These are phyloP conservation scores for Fusarium luffae DNA, from an alignment of 2,329 filamentous ascomycete genomes.

Conservation along the genomic window DNA sequence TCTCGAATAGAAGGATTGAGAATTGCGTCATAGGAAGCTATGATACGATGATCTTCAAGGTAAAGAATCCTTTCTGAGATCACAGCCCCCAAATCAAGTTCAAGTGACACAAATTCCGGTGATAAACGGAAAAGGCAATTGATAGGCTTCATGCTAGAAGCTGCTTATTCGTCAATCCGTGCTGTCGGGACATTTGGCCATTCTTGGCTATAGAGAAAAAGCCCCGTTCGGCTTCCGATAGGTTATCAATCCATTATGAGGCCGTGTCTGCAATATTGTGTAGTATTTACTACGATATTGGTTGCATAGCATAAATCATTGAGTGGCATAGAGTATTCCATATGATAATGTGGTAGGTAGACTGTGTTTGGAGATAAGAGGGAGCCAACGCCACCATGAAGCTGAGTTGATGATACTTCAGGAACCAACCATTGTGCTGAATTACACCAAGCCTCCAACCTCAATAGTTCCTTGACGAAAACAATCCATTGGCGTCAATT, in stretches of 20 bases:
- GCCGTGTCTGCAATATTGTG: background rate
- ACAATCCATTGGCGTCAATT: background rate
- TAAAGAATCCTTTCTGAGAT: background rate
- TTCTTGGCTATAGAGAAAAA: background rate
- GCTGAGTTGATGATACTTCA: background rate
- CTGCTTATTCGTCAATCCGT: background rate
- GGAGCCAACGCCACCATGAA: background rate
- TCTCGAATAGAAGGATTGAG: background rate
- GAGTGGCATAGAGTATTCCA: background rate
- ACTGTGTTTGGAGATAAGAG: background rate
- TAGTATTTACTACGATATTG: background rate
- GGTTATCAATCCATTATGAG: background rate
- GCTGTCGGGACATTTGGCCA: background rate
- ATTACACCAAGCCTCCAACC: background rate
- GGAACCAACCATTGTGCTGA: background rate
- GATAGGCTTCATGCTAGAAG: background rate
- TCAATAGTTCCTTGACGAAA: background rate
- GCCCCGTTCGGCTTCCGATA: background rate
- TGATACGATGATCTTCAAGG: background rate
- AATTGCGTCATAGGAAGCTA: background rate
- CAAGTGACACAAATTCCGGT: background rate
- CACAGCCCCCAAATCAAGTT: background rate
- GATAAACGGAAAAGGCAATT: background rate
- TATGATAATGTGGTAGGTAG: background rate
- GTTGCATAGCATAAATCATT: background rate